These are phyloP conservation scores for Psilocybe tampanensis DNA, from an alignment of 768 basidiomycete species.

Conservation along the genomic window DNA sequence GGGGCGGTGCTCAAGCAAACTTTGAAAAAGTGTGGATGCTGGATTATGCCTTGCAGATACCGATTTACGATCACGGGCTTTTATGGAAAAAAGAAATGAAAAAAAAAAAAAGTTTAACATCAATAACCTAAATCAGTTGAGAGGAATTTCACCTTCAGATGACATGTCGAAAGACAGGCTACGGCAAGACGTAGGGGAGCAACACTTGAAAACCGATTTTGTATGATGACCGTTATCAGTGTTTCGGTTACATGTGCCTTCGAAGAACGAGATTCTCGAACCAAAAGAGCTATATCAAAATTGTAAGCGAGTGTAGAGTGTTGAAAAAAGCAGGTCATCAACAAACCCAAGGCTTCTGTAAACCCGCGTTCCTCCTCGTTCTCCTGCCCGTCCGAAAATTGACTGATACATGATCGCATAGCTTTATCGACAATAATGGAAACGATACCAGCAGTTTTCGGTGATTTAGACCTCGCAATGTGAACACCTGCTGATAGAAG, in stretches of 20 bases:
- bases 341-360: constrained; percentile 43
- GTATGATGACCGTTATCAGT: constrained; percentile 62
- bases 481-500: constrained; percentile 12
- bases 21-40: constrained; percentile 64
- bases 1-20: constrained; percentile 32
- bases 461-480: constrained; percentile 7
- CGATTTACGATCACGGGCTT: constrained; percentile 76
- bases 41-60: constrained; percentile 73
- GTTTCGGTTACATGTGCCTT: constrained; percentile 73
- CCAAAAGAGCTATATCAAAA: constrained; percentile 30
- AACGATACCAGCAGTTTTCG: constrained; percentile 25
- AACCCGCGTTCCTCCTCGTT: constrained; percentile 21
- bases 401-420: constrained; percentile 55
- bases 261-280: constrained; percentile 31
- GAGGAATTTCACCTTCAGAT: constrained; percentile 60
- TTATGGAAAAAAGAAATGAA: too few species aligned
- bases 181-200: constrained; percentile 46
- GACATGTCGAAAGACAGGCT: constrained; percentile 38
- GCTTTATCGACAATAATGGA: constrained; percentile 43
- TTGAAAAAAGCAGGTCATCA: not conserved
- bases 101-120: not conserved
- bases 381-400: constrained; percentile 37
- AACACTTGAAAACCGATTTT: constrained; percentile 52
- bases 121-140: not conserved
- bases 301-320: not conserved